Evolutionary conservation across 768 basidiomycete species (phyloP).

Genomic region (Russula ochroleuca): DNA sequence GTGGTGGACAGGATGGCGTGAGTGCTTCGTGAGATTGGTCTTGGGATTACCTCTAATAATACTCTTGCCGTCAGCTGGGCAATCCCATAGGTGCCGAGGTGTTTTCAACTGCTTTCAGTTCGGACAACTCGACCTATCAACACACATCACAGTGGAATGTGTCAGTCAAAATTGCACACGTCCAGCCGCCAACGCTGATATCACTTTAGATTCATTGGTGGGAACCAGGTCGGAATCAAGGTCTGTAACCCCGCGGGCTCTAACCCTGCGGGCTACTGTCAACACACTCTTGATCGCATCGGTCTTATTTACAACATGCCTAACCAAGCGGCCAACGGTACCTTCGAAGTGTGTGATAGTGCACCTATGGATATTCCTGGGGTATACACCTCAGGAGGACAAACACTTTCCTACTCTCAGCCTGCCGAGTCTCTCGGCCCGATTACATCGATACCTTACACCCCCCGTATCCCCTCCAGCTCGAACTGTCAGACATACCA

Average conservation of each 20-base stretch:
- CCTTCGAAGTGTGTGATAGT: slow-evolving; percentile 61
- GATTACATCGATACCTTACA: slow-evolving; percentile 45
- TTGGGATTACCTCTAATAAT: neutral
- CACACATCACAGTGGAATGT: slow-evolving; percentile 70
- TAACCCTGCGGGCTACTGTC: slow-evolving; percentile 53
- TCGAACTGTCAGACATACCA: slow-evolving; percentile 42
- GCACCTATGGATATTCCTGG: slow-evolving; percentile 64
- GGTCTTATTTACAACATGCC: slow-evolving; percentile 74
- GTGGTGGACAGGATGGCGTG: slow-evolving; percentile 65
- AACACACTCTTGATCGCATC: slow-evolving; percentile 72
- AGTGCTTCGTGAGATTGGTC: slow-evolving; percentile 19
- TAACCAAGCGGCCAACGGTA: slow-evolving; percentile 50
- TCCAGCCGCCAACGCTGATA: neutral
- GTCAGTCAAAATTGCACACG: slow-evolving; percentile 36
- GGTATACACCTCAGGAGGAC: slow-evolving; percentile 41
- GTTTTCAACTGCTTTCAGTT: slow-evolving; percentile 53
- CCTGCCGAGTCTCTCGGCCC: slow-evolving; percentile 46
- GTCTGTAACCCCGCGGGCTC: slow-evolving; percentile 56
- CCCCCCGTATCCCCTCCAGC: slow-evolving; percentile 38
- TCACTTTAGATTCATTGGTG: slow-evolving; percentile 63
- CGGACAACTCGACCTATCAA: slow-evolving; percentile 39
- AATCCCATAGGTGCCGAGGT: slow-evolving; percentile 74
- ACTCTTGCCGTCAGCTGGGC: slow-evolving; percentile 48
- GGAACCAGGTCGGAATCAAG: slow-evolving; percentile 62
- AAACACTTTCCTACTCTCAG: slow-evolving; percentile 43